These are phyloP conservation scores for Claviceps africana DNA, from an alignment of 2,329 filamentous ascomycete species.

Conservation along the genomic window DNA sequence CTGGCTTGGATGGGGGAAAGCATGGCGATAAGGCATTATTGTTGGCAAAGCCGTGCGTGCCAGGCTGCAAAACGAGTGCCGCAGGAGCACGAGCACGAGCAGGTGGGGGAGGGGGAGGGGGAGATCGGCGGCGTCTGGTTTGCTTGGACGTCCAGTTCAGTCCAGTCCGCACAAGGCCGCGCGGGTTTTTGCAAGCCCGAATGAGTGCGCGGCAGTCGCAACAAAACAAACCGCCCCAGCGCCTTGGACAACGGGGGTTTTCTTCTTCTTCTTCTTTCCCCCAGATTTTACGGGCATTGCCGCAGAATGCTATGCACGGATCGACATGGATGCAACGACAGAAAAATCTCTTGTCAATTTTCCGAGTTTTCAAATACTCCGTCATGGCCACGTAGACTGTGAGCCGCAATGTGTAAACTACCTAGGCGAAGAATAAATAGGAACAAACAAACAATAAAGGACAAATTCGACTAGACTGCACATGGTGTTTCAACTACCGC, in stretches of 20 bases:
- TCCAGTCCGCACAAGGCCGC: too few relatives aligned
- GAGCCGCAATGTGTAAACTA: not conserved
- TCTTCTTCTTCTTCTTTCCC: too few relatives aligned
- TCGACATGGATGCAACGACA: not conserved
- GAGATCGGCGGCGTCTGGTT: too few relatives aligned
- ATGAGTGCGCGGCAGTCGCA: too few relatives aligned
- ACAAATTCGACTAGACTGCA: too few relatives aligned
- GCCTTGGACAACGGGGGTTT: too few relatives aligned
- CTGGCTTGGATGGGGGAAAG: not conserved
- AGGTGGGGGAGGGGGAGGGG: not conserved
- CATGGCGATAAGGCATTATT: conserved; percentile 1
- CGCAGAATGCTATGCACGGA: not conserved
- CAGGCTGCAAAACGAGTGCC: not conserved
- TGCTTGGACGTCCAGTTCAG: too few relatives aligned
- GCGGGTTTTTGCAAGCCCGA: too few relatives aligned
- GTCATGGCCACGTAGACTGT: not conserved
- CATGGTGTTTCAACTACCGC: not conserved
- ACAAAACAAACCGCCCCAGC: too few relatives aligned
- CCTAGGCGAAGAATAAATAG: not conserved
- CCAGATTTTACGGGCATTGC: too few relatives aligned
- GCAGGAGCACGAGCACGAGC: not conserved
- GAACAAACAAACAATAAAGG: not conserved
- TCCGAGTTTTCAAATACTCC: not conserved
- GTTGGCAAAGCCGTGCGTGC: not conserved
- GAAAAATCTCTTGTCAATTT: not conserved